Evolutionary conservation across 768 basidiomycete species (phyloP).

Genomic region (Collybia sp.): DNA sequence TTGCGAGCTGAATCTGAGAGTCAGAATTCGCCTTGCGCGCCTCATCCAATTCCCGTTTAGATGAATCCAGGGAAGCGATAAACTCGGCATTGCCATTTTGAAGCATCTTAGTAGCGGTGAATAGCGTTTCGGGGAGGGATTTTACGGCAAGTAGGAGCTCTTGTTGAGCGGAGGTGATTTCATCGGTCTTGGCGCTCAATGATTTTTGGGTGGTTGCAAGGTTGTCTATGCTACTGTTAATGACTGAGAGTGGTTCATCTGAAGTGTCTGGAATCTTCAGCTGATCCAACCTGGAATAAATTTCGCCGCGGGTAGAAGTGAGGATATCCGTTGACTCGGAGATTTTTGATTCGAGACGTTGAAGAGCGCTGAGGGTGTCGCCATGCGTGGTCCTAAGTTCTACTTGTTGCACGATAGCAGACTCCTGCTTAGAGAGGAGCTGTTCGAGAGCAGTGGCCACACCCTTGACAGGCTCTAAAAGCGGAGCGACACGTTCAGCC

Average conservation of each 20-base stretch:
- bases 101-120: slow-evolving; percentile 46
- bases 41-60: slow-evolving; percentile 66
- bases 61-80: slow-evolving; percentile 47
- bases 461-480: slow-evolving; percentile 35
- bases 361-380: slow-evolving; percentile 34
- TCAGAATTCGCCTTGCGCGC: slow-evolving; percentile 64
- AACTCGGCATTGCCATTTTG: slow-evolving; percentile 63
- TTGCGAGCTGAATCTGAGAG: slow-evolving; percentile 66
- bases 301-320: slow-evolving; percentile 28
- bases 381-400: slow-evolving; percentile 34
- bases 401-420: slow-evolving; percentile 29
- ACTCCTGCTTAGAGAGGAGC: slow-evolving; percentile 38
- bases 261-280: slow-evolving; percentile 13
- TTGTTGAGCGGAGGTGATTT: slow-evolving; percentile 46
- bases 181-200: slow-evolving; percentile 41
- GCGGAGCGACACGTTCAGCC: slow-evolving; percentile 42
- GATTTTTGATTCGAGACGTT: slow-evolving; percentile 44
- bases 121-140: slow-evolving; percentile 55
- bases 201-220: slow-evolving; percentile 48
- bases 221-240: slow-evolving; percentile 46
- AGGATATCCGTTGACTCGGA: slow-evolving; percentile 39
- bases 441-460: slow-evolving; percentile 33
- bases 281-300: slow-evolving; percentile 24
- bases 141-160: slow-evolving; percentile 49
- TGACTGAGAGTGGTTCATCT: slow-evolving; percentile 30